Conservation (phyloP, 352 stramenopile genomes). For the Pythium scleroteichum region DNA sequence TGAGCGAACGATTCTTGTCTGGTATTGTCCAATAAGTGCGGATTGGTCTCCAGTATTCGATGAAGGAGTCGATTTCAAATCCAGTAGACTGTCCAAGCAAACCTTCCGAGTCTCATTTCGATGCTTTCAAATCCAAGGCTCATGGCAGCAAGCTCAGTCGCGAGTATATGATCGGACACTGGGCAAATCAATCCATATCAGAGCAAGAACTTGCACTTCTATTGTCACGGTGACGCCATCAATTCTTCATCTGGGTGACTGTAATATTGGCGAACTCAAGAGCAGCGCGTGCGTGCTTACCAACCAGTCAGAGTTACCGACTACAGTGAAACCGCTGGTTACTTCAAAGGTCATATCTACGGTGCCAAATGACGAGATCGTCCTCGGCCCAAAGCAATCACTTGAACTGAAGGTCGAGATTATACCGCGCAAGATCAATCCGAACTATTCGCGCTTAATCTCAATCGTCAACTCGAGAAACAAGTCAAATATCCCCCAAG, state of each 20-base stretch:
- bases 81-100: slow-evolving; percentile 80
- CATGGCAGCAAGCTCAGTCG: slow-evolving; percentile 85
- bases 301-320: slow-evolving; percentile 89
- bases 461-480: slow-evolving; percentile 89
- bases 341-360: slow-evolving; percentile 90
- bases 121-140: slow-evolving; percentile 84
- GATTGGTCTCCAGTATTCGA: slow-evolving; percentile 31
- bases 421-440: slow-evolving; percentile 88
- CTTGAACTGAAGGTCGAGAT: slow-evolving; percentile 89
- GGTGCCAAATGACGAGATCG: slow-evolving; percentile 87
- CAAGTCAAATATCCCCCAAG: slow-evolving; percentile 81
- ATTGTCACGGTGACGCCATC: slow-evolving; percentile 85
- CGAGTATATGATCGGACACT: slow-evolving; percentile 85
- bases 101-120: slow-evolving; percentile 87
- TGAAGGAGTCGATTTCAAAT: slow-evolving; percentile 79
- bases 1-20: slow-evolving; percentile 88
- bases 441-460: slow-evolving; percentile 87
- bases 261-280: slow-evolving; percentile 89
- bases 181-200: slow-evolving; percentile 85
- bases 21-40: slow-evolving; percentile 64
- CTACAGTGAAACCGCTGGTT: slow-evolving; percentile 83
- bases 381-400: slow-evolving; percentile 84
- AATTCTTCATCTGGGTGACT: slow-evolving; percentile 85
- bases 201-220: slow-evolving; percentile 84
- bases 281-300: slow-evolving; percentile 85